A percentile compares a stretch with the other conserved stretches of the same genome.
Conservation (phyloP, 306 rosid genomes). For the Clitoria ternatea region DNA sequence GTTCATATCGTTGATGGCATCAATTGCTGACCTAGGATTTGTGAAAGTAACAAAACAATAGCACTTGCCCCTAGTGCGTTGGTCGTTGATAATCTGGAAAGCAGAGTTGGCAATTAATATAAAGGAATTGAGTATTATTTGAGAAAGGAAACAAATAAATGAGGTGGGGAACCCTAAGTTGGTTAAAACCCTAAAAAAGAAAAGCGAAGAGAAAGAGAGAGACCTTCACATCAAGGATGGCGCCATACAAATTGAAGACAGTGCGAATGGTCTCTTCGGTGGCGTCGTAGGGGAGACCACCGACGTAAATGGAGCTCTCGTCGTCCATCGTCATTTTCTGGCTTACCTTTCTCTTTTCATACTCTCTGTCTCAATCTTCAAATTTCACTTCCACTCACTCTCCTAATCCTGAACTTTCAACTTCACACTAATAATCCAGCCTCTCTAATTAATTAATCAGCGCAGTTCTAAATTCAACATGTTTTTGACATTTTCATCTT, state of each 20-base stretch:
- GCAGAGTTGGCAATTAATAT: neutral
- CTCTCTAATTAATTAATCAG: neutral
- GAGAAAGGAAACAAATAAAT: neutral
- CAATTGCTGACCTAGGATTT: conserved; percentile 79
- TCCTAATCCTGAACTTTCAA: neutral
- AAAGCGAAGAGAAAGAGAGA: neutral
- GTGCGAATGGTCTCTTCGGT: conserved; percentile 57
- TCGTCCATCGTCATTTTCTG: conserved; percentile 73
- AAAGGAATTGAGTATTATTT: neutral
- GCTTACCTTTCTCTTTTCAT: neutral
- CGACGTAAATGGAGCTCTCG: conserved; percentile 82
- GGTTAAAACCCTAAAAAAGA: conserved; percentile 15
- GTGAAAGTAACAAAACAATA: conserved; percentile 88
- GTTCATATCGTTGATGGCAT: conserved; percentile 88
- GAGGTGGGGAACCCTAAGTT: neutral
- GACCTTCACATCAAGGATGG: conserved; percentile 84
- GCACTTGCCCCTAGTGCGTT: conserved; percentile 73
- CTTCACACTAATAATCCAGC: neutral
- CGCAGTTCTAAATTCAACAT: too few species aligned
- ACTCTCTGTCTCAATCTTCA: neutral
- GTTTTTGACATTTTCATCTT: too few species aligned
- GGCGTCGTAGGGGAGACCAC: conserved; percentile 80
- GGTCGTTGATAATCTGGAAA: conserved; percentile 81
- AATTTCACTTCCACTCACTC: conserved; percentile 1
- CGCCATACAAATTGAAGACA: conserved; percentile 76